Evolutionary conservation across 208 protist genomes (phyloP).

Genomic region (Crithidia sp.): DNA sequence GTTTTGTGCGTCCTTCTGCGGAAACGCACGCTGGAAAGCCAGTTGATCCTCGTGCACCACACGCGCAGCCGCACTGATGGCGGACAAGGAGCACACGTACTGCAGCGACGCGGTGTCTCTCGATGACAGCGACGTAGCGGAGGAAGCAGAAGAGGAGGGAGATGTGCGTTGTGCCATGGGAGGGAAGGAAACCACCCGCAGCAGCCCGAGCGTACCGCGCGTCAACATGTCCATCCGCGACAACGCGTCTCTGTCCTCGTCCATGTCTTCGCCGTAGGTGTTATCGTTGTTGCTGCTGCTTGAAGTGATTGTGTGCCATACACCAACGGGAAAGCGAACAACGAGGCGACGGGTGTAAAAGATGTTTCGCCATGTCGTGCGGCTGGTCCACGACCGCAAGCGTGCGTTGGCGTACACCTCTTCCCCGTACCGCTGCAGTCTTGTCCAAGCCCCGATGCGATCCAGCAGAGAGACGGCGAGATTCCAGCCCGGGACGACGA

Average conservation of each 20-base stretch:
- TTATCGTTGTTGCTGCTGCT: background rate
- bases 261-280: background rate
- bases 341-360: conserved; percentile 37
- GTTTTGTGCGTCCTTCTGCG: background rate
- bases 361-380: conserved; percentile 24
- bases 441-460: background rate
- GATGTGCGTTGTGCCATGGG: conserved; percentile 17
- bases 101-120: background rate
- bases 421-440: background rate
- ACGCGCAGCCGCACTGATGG: conserved; percentile 3
- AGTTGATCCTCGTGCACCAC: conserved; percentile 13
- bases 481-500: background rate
- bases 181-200: conserved; percentile 44
- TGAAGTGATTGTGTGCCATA: background rate
- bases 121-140: background rate
- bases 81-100: conserved; percentile 19
- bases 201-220: conserved; percentile 7
- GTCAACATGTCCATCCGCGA: conserved; percentile 22
- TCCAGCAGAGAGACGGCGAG: background rate
- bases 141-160: too few relatives aligned
- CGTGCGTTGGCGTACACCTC: conserved; percentile 28
- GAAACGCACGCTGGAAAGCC: conserved; percentile 4
- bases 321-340: conserved; percentile 29
- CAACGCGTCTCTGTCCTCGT: background rate
- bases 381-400: conserved; percentile 24